These are phyloP conservation scores for Pistacia atlantica DNA, from an alignment of 345 rosid genomes.

Conservation along the genomic window DNA sequence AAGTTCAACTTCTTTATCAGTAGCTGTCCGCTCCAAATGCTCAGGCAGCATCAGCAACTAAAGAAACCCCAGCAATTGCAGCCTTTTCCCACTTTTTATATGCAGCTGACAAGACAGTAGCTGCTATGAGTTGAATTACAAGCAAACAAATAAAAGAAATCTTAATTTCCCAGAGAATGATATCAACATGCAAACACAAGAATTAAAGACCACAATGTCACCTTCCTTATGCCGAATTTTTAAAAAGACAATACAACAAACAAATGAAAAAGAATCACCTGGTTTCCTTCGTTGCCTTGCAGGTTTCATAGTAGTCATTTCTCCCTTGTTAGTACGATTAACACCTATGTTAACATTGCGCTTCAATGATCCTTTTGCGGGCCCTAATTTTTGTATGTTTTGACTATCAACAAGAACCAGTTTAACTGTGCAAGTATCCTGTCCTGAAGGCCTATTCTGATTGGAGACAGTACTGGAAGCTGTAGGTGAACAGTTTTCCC, in stretches of 20 bases:
- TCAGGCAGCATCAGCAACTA: constrained; percentile 99
- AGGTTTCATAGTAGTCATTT: constrained; percentile 54
- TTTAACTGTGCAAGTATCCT: constrained; percentile 64
- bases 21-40: constrained; percentile 77
- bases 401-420: constrained; percentile 75
- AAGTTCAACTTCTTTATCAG: constrained; percentile 55
- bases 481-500: constrained; percentile 64
- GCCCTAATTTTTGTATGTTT: constrained; percentile 73
- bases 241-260: background rate
- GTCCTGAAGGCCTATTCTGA: constrained; percentile 66
- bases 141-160: constrained; percentile 2
- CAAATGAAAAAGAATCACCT: constrained; percentile 44
- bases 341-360: constrained; percentile 59
- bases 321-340: constrained; percentile 66
- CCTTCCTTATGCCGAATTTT: background rate
- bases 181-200: background rate
- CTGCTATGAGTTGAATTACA: constrained; percentile 36
- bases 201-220: constrained; percentile 2
- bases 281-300: constrained; percentile 78
- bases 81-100: constrained; percentile 97
- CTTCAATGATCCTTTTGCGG: constrained; percentile 68
- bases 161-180: background rate
- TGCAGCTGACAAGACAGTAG: constrained; percentile 58
- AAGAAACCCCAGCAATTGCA: constrained; percentile 97
- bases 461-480: constrained; percentile 57